A percentile compares a stretch with the other conserved stretches of the same genome.
Conservation (phyloP, 345 rosid species). For the Eucalyptus regnans region DNA sequence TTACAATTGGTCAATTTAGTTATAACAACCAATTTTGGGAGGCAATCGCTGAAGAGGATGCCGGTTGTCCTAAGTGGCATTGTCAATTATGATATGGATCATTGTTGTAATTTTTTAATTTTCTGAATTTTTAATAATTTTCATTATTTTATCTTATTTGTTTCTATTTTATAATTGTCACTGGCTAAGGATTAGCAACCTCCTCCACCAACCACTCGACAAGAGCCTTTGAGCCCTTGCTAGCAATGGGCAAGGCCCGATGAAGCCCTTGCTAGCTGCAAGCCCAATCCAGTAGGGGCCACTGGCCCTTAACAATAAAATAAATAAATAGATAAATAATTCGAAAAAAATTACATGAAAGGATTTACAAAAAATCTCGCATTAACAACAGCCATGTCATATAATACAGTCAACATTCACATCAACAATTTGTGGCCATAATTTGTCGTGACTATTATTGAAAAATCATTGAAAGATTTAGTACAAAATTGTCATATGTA, state of each 20-base stretch:
- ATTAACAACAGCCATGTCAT: accelerated
- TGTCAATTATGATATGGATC: accelerated
- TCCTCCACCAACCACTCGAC: accelerated
- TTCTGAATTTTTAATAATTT: neutral
- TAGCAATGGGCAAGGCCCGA: accelerated
- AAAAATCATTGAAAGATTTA: neutral
- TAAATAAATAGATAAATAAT: neutral
- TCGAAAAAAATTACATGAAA: neutral
- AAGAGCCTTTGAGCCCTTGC: neutral
- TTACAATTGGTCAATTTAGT: accelerated
- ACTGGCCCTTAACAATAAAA: neutral
- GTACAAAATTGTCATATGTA: accelerated
- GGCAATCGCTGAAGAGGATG: accelerated
- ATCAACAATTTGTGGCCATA: accelerated
- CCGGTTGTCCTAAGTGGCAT: accelerated
- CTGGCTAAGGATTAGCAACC: accelerated
- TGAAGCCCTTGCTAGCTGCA: neutral
- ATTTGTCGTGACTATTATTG: accelerated
- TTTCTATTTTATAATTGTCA: neutral
- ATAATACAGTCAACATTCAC: accelerated
- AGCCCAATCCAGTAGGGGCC: neutral
- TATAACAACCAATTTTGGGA: accelerated
- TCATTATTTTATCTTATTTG: neutral
- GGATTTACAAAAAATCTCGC: neutral
- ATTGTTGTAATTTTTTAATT: neutral